Conservation (phyloP, 2,329 filamentous ascomycete species). For the Talaromyces sp. region DNA sequence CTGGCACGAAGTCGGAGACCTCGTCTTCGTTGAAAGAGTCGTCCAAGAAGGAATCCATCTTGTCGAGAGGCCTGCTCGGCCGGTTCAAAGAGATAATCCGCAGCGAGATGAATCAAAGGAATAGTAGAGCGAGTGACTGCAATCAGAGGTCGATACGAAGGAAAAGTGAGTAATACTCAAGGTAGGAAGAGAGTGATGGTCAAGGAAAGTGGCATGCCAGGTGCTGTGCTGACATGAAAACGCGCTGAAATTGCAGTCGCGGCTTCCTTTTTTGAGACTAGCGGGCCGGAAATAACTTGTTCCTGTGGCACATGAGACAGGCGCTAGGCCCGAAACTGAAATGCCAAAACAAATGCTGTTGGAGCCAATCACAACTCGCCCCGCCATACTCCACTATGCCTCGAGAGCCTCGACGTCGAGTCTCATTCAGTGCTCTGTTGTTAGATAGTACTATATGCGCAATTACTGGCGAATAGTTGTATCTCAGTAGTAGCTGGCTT, state of each 20-base stretch:
- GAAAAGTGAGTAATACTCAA: not conserved
- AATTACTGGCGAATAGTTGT: too few relatives aligned
- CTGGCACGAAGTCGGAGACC: conserved; percentile 61
- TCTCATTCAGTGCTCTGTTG: too few relatives aligned
- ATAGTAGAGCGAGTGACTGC: conserved; percentile 13
- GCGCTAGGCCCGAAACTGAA: conserved; percentile 28
- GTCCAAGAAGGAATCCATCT: conserved; percentile 49
- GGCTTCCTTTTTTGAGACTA: conserved; percentile 21
- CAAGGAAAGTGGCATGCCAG: conserved; percentile 6
- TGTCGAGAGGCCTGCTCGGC: conserved; percentile 21
- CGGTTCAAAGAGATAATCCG: not conserved
- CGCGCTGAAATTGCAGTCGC: conserved; percentile 22
- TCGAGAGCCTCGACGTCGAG: not conserved
- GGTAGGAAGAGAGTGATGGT: not conserved
- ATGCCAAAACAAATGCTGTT: conserved; percentile 32
- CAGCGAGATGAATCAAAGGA: not conserved
- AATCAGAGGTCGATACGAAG: not conserved
- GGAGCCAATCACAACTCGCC: not conserved
- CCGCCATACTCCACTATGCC: not conserved
- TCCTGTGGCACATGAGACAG: conserved; percentile 26
- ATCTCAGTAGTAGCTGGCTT: not conserved
- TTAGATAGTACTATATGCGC: not conserved
- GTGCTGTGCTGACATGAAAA: conserved; percentile 19
- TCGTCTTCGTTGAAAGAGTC: conserved; percentile 60
- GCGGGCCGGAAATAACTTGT: conserved; percentile 31